phyloP scores from a whole-genome alignment of 208 protist species.

The Trypanosoma caninum region DNA sequence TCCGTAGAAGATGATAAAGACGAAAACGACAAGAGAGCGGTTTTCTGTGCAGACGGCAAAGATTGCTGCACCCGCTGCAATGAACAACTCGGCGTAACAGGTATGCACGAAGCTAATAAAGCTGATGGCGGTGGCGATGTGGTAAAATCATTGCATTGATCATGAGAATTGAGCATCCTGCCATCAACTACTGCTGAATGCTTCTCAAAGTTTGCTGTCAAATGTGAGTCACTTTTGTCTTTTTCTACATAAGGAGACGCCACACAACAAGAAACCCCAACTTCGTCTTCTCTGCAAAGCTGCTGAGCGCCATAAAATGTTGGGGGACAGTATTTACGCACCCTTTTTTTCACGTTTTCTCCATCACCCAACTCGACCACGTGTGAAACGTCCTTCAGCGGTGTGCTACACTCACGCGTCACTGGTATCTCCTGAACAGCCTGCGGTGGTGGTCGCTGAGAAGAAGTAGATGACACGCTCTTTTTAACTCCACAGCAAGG shows the following conservation, averaged over 20 bases:
- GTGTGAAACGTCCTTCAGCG: background rate
- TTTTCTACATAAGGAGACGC: no score
- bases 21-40: background rate
- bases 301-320: slow-evolving; percentile 5
- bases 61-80: no score
- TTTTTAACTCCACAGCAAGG: background rate
- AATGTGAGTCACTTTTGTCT: no score
- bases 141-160: no score
- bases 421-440: background rate
- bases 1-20: background rate
- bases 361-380: background rate
- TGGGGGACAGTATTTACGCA: slow-evolving; percentile 13
- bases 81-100: no score
- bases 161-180: no score
- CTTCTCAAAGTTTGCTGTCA: no score
- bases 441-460: background rate
- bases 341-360: background rate
- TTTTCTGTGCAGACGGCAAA: background rate
- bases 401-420: background rate
- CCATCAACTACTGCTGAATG: no score
- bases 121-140: no score
- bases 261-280: background rate
- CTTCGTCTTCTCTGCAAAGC: background rate
- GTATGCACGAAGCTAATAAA: no score
- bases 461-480: background rate